Conservation (phyloP, 2,329 filamentous ascomycete species). For the Pyricularia sp. region DNA sequence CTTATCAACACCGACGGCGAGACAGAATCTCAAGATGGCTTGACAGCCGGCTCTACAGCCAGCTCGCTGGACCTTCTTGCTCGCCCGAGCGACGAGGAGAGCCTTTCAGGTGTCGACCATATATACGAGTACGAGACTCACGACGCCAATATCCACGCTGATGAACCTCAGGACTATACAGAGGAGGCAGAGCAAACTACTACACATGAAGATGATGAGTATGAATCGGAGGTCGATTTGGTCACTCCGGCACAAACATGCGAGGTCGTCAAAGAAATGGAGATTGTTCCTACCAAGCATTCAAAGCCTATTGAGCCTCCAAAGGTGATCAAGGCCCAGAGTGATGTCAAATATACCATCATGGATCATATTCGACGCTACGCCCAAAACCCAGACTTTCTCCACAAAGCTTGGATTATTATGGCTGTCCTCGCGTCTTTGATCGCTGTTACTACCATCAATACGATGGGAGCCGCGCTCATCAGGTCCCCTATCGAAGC, state of each 20-base stretch:
- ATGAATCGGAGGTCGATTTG: neutral
- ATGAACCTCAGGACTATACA: neutral
- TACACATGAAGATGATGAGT: neutral
- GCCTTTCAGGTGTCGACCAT: slow-evolving; percentile 19
- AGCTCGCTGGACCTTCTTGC: slow-evolving; percentile 13
- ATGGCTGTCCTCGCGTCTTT: neutral
- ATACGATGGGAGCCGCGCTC: neutral
- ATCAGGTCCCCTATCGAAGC: neutral
- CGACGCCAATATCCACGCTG: neutral
- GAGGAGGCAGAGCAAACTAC: neutral
- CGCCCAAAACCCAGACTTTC: neutral
- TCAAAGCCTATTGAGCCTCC: neutral
- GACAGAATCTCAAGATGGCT: slow-evolving; percentile 31
- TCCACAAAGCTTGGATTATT: neutral
- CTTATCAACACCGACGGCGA: slow-evolving; percentile 41
- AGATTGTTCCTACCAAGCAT: neutral
- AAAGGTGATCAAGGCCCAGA: neutral
- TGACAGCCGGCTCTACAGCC: slow-evolving; percentile 27
- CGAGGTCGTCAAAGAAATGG: neutral
- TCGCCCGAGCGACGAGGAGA: slow-evolving; percentile 16
- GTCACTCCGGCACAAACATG: neutral
- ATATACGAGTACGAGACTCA: slow-evolving; percentile 30
- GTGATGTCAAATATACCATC: neutral
- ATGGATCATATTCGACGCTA: neutral
- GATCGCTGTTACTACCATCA: neutral